Evolutionary conservation across 805 yeast genomes (phyloP), one percentile per base, ranked within the genome.

Genomic region (Starmerella asiatica): DNA sequence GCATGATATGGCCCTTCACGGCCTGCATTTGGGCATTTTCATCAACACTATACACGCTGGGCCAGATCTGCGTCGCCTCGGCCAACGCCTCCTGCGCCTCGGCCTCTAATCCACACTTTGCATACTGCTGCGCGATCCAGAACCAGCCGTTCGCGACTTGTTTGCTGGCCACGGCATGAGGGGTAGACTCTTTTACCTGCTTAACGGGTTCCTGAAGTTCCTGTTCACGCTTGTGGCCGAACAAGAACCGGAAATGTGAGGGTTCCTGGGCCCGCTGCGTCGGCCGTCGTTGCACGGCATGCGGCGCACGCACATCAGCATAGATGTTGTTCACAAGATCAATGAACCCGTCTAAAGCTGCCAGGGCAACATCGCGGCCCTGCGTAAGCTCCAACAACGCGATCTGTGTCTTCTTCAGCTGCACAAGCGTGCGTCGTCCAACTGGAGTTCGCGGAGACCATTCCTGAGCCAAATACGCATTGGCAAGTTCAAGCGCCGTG

Each of bases 401-500:
- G 28, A 84, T 60, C 50, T 79, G 82, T 0, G 94, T 78, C 58
- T 80, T 65, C 50, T 80, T 80, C 55, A 84, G 65, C 54, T 82
- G 81, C 11, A 60, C 29, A 14, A 38, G 76, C 54, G 40, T 75
- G 68, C 42, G 69, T 75, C 60, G 69, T 62, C 51, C 69, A 60
- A 28, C 60, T 42, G 14, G 52, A 19, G 23, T 47, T 29, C 1
- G 39, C 30, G 18, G 41, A 14, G 45, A 42, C 29, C 14, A 46
- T 63, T 73, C 38, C 48, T 70, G 62, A 39, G 67, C 65, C 27
- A 70, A 54, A 0, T 75, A 73, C 36, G 71, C 69, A 34, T 68
- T 68, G 17, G 76, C 63, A 37, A 78, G 68, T 41, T 72, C 71
- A 42, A 71, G 71, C 14, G 79, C 69, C 27, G 71, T 71, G 32